Evolutionary conservation across 1,284 basidiomycete species (phyloP).

Genomic region (Austroboletus novae-zelandiae): DNA sequence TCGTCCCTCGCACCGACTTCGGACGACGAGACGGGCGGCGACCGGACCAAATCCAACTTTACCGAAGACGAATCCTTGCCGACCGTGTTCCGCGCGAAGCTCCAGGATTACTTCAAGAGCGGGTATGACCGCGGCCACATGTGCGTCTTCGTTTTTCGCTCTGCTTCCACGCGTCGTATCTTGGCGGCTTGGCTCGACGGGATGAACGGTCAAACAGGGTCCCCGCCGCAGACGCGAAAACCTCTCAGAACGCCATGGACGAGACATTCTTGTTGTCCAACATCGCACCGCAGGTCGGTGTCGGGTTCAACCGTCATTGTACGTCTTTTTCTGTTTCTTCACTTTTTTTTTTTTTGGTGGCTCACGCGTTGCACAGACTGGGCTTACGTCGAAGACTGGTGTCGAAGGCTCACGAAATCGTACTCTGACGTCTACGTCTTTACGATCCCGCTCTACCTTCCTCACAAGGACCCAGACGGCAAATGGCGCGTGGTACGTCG

Average conservation of each 20-base stretch:
- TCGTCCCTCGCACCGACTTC: slow-evolving; percentile 36
- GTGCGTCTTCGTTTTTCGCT: slow-evolving; percentile 42
- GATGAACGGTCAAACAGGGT: slow-evolving; percentile 53
- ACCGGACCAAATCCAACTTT: slow-evolving; percentile 82
- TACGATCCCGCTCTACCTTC: slow-evolving; percentile 96
- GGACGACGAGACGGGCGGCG: slow-evolving; percentile 39
- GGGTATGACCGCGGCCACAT: slow-evolving; percentile 99
- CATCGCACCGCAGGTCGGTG: slow-evolving; percentile 97
- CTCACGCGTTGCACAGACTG: slow-evolving; percentile 60
- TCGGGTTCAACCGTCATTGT: slow-evolving; percentile 98
- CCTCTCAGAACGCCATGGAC: slow-evolving; percentile 90
- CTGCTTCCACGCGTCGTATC: too few species aligned
- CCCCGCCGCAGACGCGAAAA: slow-evolving; percentile 96
- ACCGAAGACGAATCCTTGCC: slow-evolving; percentile 84
- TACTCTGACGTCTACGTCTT: slow-evolving; percentile 98
- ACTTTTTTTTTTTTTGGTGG: background rate
- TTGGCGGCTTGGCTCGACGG: background rate
- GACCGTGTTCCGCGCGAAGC: slow-evolving; percentile 75
- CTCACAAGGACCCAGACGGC: slow-evolving; percentile 79
- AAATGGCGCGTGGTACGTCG: slow-evolving; percentile 89
- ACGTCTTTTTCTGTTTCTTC: slow-evolving; percentile 24
- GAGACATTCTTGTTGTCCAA: slow-evolving; percentile 96
- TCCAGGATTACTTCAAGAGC: slow-evolving; percentile 90
- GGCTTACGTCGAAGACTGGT: slow-evolving; percentile 97
- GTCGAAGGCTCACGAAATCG: slow-evolving; percentile 78